A percentile compares a stretch with the other conserved stretches of the same genome.
Conservation (phyloP, 495 filamentous ascomycete genomes). For the Tuber melanosporum region DNA sequence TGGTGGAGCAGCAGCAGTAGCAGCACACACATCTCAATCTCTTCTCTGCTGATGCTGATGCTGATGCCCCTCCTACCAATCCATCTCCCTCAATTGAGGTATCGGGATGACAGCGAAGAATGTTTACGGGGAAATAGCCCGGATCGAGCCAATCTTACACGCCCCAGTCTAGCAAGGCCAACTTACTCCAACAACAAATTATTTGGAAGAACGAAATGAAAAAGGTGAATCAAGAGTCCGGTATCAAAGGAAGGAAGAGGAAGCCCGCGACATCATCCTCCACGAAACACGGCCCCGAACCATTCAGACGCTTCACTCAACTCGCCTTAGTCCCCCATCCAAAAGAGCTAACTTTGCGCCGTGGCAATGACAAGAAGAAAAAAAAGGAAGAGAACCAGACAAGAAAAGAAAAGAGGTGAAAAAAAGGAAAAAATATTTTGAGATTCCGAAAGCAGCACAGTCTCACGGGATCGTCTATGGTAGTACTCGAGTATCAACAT, state of each 20-base stretch:
- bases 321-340: slow-evolving; percentile 9
- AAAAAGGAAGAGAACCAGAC: neutral
- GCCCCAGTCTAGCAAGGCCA: neutral
- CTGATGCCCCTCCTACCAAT: neutral
- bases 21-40: slow-evolving; percentile 4
- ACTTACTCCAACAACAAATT: neutral
- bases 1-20: slow-evolving; percentile 17
- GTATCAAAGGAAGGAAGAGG: neutral
- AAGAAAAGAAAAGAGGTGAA: neutral
- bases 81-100: neutral
- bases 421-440: neutral
- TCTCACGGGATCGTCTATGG: slow-evolving; percentile 28
- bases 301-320: slow-evolving; percentile 8
- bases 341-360: slow-evolving; percentile 17
- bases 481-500: neutral
- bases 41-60: neutral
- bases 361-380: slow-evolving; percentile 1
- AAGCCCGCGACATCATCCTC: slow-evolving; percentile 13
- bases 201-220: neutral
- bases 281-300: slow-evolving; percentile 20
- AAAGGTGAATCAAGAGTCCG: neutral
- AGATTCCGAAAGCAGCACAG: slow-evolving; percentile 31
- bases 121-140: slow-evolving; percentile 2
- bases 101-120: neutral
- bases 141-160: neutral